Conservation (phyloP, 176 grass and related monocot species). For the Guadua angustifolia region DNA sequence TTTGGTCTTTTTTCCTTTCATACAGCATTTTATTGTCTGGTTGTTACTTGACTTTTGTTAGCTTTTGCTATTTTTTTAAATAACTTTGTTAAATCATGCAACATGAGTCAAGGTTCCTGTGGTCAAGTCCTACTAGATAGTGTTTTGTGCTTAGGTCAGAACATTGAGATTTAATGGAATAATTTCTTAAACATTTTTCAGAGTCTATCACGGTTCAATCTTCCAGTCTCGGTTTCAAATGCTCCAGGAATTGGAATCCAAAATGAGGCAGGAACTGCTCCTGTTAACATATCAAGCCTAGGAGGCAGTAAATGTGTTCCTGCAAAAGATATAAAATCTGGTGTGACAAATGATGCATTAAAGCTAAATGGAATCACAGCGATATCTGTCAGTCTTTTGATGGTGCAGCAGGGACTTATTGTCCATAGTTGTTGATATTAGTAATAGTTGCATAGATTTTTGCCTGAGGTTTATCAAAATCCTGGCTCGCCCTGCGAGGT, state of each 20-base stretch:
- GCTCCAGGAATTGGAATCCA: constrained; percentile 59
- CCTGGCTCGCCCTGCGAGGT: constrained; percentile 9
- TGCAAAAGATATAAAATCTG: constrained; percentile 64
- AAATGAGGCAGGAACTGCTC: constrained; percentile 58
- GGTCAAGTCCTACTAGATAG: constrained; percentile 19
- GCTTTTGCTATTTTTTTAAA: constrained; percentile 1
- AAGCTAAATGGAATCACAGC: constrained; percentile 8
- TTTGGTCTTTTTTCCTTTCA: constrained; percentile 20
- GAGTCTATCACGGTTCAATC: constrained; percentile 93
- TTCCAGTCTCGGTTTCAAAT: constrained; percentile 70
- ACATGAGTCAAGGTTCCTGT: constrained; percentile 29
- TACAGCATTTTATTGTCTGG: constrained; percentile 31
- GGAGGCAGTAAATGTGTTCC: constrained; percentile 50
- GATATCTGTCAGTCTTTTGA: no score
- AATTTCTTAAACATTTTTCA: constrained; percentile 59
- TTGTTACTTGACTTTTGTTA: constrained; percentile 19
- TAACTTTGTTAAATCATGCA: constrained; percentile 32
- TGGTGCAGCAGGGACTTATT: no score
- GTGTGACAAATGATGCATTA: constrained; percentile 60
- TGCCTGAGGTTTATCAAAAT: no score
- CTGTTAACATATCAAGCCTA: constrained; percentile 50
- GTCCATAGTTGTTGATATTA: no score
- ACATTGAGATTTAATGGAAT: constrained; percentile 35
- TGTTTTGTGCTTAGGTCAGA: constrained; percentile 27
- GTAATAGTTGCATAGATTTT: no score